Evolutionary conservation across 805 yeast species (phyloP).

Genomic region (Schizosaccharomyces cryophilus): DNA sequence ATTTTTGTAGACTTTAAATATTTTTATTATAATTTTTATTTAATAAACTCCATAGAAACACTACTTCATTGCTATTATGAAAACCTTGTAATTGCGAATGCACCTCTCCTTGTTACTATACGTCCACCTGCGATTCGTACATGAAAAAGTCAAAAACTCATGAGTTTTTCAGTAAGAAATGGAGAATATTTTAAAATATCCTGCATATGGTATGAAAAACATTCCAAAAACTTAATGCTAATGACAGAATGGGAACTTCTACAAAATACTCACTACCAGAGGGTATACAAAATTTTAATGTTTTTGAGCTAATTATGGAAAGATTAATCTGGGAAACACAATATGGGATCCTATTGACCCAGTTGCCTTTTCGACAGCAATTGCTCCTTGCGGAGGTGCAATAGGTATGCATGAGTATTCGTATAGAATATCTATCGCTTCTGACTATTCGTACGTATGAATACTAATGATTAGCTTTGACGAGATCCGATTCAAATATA

Average conservation of each 20-base stretch:
- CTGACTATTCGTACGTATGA: neutral
- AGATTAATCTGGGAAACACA: neutral
- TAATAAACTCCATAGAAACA: too few species aligned
- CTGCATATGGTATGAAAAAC: neutral
- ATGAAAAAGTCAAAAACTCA: neutral
- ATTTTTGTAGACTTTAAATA: too few species aligned
- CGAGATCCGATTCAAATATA: neutral
- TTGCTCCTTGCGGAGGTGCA: conserved; percentile 30
- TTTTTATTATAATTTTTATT: too few species aligned
- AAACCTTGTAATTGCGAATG: too few species aligned
- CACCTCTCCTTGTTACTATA: too few species aligned
- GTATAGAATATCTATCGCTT: neutral
- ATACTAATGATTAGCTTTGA: neutral
- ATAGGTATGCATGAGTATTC: conserved; percentile 15
- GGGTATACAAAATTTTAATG: conserved; percentile 34
- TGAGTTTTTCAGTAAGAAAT: neutral
- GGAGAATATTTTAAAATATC: neutral
- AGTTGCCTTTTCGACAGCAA: conserved; percentile 21
- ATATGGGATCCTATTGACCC: conserved; percentile 15
- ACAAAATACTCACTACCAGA: conserved; percentile 12
- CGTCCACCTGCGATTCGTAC: too few species aligned
- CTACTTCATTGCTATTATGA: too few species aligned
- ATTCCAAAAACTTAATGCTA: neutral
- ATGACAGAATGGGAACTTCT: neutral
- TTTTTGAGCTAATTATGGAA: neutral